Percentiles rank a stretch among this genome's conserved stretches.
phyloP scores from a whole-genome alignment of 352 stramenopile species.

The Phytopythium montanum region DNA sequence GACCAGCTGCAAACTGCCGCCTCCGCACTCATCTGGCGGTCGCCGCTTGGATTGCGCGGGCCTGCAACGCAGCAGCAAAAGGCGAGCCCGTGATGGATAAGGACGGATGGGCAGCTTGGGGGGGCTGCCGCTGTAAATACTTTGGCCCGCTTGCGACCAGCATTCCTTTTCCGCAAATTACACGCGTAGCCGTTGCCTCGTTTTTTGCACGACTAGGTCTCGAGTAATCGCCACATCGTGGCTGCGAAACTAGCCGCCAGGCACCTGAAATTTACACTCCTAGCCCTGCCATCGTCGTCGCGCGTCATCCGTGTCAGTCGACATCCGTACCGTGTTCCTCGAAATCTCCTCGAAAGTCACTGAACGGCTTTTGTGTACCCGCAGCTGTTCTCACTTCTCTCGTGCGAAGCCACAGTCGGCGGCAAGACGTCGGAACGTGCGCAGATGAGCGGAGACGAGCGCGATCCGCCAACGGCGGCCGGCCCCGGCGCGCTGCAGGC shows the following conservation, averaged over 20 bases:
- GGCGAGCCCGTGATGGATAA: too few species aligned
- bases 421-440: too few species aligned
- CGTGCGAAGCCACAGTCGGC: too few species aligned
- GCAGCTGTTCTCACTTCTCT: too few species aligned
- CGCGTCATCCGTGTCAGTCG: neutral
- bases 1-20: too few species aligned
- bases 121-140: too few species aligned
- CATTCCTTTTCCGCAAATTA: neutral
- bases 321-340: neutral
- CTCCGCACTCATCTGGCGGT: too few species aligned
- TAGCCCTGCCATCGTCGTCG: neutral
- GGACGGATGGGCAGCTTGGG: too few species aligned
- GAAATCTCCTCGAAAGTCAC: neutral
- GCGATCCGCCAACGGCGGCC: neutral
- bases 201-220: neutral
- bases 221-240: neutral
- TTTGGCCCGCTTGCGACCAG: neutral
- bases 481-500: slow-evolving; percentile 29
- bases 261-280: neutral
- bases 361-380: neutral
- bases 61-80: too few species aligned
- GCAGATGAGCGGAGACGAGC: neutral
- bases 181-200: neutral
- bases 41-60: too few species aligned
- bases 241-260: neutral